Evolutionary conservation across 371 early-diverging fungal species (phyloP).

Genomic region (Entomophthora muscae): DNA sequence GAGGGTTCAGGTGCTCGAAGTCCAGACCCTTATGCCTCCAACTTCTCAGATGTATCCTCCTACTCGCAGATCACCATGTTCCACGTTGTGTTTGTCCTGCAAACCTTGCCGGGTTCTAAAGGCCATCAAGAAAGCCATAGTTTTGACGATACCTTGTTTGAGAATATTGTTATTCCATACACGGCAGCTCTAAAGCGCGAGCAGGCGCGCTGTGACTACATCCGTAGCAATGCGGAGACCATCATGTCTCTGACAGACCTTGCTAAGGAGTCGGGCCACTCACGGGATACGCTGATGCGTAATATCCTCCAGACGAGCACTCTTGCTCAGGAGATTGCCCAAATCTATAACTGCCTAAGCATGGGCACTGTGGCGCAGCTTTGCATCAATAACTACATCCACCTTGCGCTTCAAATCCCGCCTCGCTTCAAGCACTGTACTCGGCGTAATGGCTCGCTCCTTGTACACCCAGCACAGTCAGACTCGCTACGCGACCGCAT

Average conservation of each 20-base stretch:
- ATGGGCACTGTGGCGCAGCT: slow-evolving; percentile 37
- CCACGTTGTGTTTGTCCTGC: slow-evolving; percentile 53
- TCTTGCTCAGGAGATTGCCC: slow-evolving; percentile 14
- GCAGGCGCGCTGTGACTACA: slow-evolving; percentile 60
- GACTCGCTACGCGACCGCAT: slow-evolving; percentile 7
- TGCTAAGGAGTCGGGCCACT: slow-evolving; percentile 21
- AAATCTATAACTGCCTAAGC: slow-evolving; percentile 32
- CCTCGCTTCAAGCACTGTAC: slow-evolving; percentile 10
- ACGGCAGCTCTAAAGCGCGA: slow-evolving; percentile 65
- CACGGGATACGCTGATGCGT: slow-evolving; percentile 15
- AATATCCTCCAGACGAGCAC: slow-evolving; percentile 19
- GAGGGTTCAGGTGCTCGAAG: not conserved
- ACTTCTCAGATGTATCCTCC: not conserved
- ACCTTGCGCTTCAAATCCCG: slow-evolving; percentile 53
- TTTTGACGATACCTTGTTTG: not conserved
- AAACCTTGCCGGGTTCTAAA: not conserved
- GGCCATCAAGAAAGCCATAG: not conserved
- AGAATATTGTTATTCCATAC: slow-evolving; percentile 13
- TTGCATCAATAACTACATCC: slow-evolving; percentile 57
- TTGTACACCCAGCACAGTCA: not conserved
- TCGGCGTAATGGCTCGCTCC: not conserved
- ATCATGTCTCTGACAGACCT: slow-evolving; percentile 43
- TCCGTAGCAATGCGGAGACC: slow-evolving; percentile 51
- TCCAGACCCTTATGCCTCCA: not conserved
- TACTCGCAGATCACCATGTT: slow-evolving; percentile 45